Evolutionary conservation across 2,329 filamentous ascomycete genomes (phyloP), one percentile per base, ranked within the genome.

Genomic region (Blumeriella jaapii): DNA sequence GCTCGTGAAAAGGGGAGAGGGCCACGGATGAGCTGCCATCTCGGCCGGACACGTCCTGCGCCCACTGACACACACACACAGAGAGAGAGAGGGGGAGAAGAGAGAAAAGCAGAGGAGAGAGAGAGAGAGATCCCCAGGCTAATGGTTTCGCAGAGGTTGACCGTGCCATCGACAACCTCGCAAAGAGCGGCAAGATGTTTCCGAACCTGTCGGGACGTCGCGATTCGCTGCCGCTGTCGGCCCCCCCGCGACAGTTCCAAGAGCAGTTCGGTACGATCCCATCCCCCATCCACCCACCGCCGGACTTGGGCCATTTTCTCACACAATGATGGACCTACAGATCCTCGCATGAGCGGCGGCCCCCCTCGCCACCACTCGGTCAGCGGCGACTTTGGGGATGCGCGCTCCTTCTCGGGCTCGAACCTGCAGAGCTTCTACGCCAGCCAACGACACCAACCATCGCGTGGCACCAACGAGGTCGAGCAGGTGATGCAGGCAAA

Each of bases 401-500:
- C 77, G 50, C 77, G 82, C 42, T 74, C 81, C 45, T 79, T 81
- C 57, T 74, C 78, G 45, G 71, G 72, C 39, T 76, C 82, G 47
- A 87, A 91, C 60, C 70, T 91, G 40, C 89, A 95, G 62, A 89
- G 82, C 59, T 96, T 89, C 62, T 96, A 95, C 63, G 84, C 86
- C 57, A 78, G 77, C 53, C 91, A 96, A 66, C 82, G 89, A 57
- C 91, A 93, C 63, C 85, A 89, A 64, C 75, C 74, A 69, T 68
- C 85, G 69, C 65, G 85, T 71, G 64, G 87, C 72, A 74, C 74
- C 56, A 78, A 72, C 69, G 91, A 96, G 68, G 84, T 86, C 61
- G 91, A 96, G 67, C 87, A 95, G 67, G 85, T 95, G 77, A 84
- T 94, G 72, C 91, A 96, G 76, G 87, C 86, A 55, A 96, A 96